Percentiles rank a stretch among this genome's conserved stretches.
phyloP scores from a whole-genome alignment of 2,329 filamentous ascomycete genomes.

The Fusarium sp. region DNA sequence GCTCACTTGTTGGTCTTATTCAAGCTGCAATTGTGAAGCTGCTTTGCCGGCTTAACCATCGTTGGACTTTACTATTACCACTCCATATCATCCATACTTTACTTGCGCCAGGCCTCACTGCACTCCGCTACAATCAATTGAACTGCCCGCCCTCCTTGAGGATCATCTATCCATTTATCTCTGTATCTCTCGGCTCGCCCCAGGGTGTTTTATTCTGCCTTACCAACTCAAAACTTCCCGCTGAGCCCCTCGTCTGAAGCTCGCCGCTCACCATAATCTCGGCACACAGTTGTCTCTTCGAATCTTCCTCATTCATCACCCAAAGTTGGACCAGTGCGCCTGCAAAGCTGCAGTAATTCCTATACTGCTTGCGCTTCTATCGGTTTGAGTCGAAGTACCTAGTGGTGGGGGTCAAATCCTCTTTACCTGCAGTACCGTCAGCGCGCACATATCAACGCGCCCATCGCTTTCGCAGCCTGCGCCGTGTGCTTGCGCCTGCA shows the following conservation, averaged over 20 bases:
- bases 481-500: constrained; percentile 33
- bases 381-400: constrained; percentile 9
- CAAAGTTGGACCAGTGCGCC: constrained; percentile 16
- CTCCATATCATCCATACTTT: constrained; percentile 15
- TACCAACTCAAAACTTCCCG: constrained; percentile 11
- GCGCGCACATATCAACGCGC: constrained; percentile 17
- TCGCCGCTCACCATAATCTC: constrained; percentile 5
- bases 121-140: constrained; percentile 24
- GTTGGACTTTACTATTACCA: constrained; percentile 11
- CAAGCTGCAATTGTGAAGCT: constrained; percentile 20
- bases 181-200: constrained; percentile 19
- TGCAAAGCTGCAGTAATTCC: constrained; percentile 21
- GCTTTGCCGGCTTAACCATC: constrained; percentile 12
- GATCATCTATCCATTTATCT: not conserved
- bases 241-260: constrained; percentile 16
- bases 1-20: constrained; percentile 12
- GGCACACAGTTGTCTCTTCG: constrained; percentile 11
- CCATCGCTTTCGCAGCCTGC: constrained; percentile 22
- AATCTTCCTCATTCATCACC: constrained; percentile 1
- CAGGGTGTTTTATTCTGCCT: constrained; percentile 29
- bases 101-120: constrained; percentile 15
- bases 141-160: constrained; percentile 12
- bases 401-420: constrained; percentile 27
- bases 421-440: constrained; percentile 2
- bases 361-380: constrained; percentile 1